Evolutionary conservation across 176 grass and related monocot species (phyloP).

Genomic region (Panicum miliaceum): DNA sequence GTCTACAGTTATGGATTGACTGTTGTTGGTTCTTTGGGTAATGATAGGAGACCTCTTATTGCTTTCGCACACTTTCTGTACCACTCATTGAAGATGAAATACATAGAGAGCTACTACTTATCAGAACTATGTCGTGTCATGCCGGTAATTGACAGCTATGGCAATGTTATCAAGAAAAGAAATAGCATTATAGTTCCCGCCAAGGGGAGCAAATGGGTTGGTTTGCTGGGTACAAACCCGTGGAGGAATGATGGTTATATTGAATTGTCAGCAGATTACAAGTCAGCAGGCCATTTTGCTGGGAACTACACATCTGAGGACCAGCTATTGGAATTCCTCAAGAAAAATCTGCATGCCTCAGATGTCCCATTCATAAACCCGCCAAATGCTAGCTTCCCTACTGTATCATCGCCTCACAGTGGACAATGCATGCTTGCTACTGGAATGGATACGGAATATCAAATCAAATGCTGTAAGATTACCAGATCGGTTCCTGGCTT

Average conservation of each 20-base stretch:
- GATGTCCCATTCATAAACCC: constrained; percentile 70
- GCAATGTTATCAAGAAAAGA: constrained; percentile 14
- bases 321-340: constrained; percentile 49
- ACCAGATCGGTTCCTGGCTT: constrained; percentile 49
- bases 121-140: constrained; percentile 12
- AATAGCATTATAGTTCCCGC: constrained; percentile 63
- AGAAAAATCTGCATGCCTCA: constrained; percentile 21
- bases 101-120: constrained; percentile 1
- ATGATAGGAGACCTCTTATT: constrained; percentile 40
- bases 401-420: constrained; percentile 52
- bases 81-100: constrained; percentile 35
- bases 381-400: constrained; percentile 51
- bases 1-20: constrained; percentile 23
- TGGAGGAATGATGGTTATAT: constrained; percentile 54
- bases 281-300: constrained; percentile 38
- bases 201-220: constrained; percentile 69
- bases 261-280: constrained; percentile 63
- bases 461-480: neutral
- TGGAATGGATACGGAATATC: constrained; percentile 67
- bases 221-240: constrained; percentile 66
- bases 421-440: constrained; percentile 67
- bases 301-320: constrained; percentile 45
- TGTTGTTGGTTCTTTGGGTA: constrained; percentile 39
- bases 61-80: constrained; percentile 65
- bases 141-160: constrained; percentile 59